Evolutionary conservation across 2,329 filamentous ascomycete genomes (phyloP).

Genomic region (Aspergillus clavatus): DNA sequence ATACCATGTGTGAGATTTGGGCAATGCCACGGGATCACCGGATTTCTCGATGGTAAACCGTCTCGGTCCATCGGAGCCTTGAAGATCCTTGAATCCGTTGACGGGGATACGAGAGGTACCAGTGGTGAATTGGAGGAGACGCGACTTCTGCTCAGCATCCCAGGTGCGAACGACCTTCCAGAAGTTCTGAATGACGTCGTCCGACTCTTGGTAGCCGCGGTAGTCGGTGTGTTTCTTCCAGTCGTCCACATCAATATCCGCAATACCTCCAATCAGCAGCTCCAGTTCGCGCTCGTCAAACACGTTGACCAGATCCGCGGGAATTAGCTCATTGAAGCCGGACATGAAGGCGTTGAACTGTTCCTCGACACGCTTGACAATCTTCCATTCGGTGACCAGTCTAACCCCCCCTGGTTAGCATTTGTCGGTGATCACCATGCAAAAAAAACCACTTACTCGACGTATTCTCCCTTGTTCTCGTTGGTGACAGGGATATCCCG

Average conservation of each 20-base stretch:
- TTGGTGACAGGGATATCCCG: conserved; percentile 94
- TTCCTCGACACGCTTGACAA: conserved; percentile 95
- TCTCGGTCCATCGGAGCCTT: conserved; percentile 91
- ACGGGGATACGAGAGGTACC: conserved; percentile 97
- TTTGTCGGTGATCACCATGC: background rate
- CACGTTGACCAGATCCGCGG: conserved; percentile 92
- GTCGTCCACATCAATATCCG: conserved; percentile 99
- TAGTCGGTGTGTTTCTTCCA: conserved; percentile 99
- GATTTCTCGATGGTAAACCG: conserved; percentile 98
- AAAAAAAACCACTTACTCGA: conserved; percentile 60
- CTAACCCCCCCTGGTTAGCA: conserved; percentile 32
- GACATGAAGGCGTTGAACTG: conserved; percentile 98
- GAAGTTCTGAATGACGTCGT: conserved; percentile 97
- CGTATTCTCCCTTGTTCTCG: conserved; percentile 98
- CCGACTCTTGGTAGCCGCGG: conserved; percentile 93
- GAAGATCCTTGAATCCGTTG: conserved; percentile 98
- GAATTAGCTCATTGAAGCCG: conserved; percentile 96
- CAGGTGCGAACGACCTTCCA: conserved; percentile 93
- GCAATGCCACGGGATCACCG: conserved; percentile 81
- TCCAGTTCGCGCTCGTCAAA: conserved; percentile 98
- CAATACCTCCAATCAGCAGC: conserved; percentile 93
- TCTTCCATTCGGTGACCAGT: conserved; percentile 98
- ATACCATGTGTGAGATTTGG: conserved; percentile 97
- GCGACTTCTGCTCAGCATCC: conserved; percentile 98
- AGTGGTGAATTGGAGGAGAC: conserved; percentile 92